Evolutionary conservation across 768 basidiomycete species (phyloP).

Genomic region (Hydnomerulius pinastri): DNA sequence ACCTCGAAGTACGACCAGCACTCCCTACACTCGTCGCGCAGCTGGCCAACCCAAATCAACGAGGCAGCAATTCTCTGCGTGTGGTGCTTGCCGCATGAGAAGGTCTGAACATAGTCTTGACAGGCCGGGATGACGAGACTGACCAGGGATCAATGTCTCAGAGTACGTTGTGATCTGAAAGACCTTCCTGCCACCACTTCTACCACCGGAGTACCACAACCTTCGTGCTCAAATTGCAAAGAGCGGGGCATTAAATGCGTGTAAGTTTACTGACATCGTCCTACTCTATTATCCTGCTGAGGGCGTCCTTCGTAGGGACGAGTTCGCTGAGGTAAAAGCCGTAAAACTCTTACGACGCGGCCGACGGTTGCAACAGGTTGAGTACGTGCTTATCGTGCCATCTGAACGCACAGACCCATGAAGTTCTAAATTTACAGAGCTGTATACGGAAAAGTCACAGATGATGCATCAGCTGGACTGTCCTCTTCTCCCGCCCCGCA

Average conservation of each 20-base stretch:
- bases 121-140: background rate
- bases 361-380: conserved; percentile 79
- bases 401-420: background rate
- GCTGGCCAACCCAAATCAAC: conserved; percentile 71
- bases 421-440: conserved; percentile 47
- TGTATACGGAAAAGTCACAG: conserved; percentile 71
- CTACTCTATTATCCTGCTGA: conserved; percentile 4
- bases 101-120: conserved; percentile 44
- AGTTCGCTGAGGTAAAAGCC: conserved; percentile 88
- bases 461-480: conserved; percentile 33
- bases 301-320: conserved; percentile 57
- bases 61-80: conserved; percentile 88
- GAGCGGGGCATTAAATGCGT: conserved; percentile 93
- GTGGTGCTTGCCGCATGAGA: conserved; percentile 90
- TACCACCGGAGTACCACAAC: conserved; percentile 40
- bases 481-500: conserved; percentile 29
- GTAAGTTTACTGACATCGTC: conserved; percentile 56
- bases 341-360: conserved; percentile 83
- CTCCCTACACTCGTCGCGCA: conserved; percentile 48
- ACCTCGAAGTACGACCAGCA: conserved; percentile 25
- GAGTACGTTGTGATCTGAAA: conserved; percentile 93
- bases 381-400: conserved; percentile 50
- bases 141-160: too few species aligned
- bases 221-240: conserved; percentile 84
- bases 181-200: conserved; percentile 63